Evolutionary conservation across 1,284 basidiomycete species (phyloP), one percentile per base, ranked within the genome.

Genomic region (Inonotus obliquus): DNA sequence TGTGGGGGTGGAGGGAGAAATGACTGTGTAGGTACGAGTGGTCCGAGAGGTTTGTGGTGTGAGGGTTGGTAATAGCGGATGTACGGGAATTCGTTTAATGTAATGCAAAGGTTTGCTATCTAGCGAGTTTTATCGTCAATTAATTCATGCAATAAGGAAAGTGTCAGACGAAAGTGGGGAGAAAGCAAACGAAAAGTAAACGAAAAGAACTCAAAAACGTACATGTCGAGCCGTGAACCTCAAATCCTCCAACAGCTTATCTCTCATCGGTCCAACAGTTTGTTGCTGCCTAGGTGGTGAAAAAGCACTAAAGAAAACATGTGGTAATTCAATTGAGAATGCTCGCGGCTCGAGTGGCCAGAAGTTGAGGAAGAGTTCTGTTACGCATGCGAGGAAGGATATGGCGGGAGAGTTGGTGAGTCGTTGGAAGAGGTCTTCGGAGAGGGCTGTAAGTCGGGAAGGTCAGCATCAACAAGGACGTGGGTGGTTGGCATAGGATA

Each of bases 41-140:
- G 87, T 1, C 97, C 96, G 17, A 99, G 80, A 0, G 95, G 94
- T 1, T 81, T 79, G 70, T 97, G 93, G 68, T 92, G 84, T 10
- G 83, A 76, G 2, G 96, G 94, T 59, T 91, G 77, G 74, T 98
- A 98, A 76, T 98, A 99, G 25, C 97, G 90, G 67, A 99, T 92
- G 71, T 87, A 89, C 0, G 97, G 97, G 69, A 90, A 94, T 73
- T 99, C 97, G 71, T 95, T 92, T 55, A 99, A 77, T 0, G 93
- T 87, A 25, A 98, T 89, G 73, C 96, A 94, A 13, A 96, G 77
- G 71, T 98, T 98, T 39, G 93, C 76, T 65, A 98, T 89, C 92
- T 94, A 72, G 55, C 14, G 63, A 60, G 51, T 17, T 25, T 17
- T 25, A 49, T 11, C 57, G 63, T 37, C 49, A 38, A 35, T 37